Evolutionary conservation across 768 basidiomycete species (phyloP), one percentile per base, ranked within the genome.

Genomic region (Serpula lacrymans): DNA sequence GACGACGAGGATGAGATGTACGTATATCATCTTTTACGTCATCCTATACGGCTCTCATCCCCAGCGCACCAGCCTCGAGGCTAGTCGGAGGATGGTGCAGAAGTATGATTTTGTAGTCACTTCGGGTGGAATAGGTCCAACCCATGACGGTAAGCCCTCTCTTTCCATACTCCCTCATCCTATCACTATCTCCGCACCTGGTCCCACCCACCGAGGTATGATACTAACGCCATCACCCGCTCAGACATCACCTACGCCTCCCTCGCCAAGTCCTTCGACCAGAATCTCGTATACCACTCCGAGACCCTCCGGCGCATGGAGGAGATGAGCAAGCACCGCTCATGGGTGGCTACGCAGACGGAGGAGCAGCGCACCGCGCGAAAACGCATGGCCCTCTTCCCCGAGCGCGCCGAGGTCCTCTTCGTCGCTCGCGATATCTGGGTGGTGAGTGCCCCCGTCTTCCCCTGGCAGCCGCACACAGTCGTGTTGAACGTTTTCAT

Each of bases 1-100:
- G 94, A 97, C 55, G 83, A 90, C 34, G 88, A 94, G 59, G 78
- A 78, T 18, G 88, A 96, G 62, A 96, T 95, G 89, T 87, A 57
- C 47, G 81, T 58, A 22, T 28, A 42, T 40, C 31, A 31, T 18
- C 17, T 17, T n/a, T 27, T 35, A 20, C 21, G 6, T 34, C 29
- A n/a, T n/a, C n/a, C n/a, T n/a, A n/a, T n/a, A n/a, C n/a, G n/a
- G n/a, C n/a, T n/a, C n/a, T n/a, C 14, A 12, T 21, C 11, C 42
- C 45, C 25, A 51, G 31, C 21, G 22, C 37, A 18, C 18, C 55
- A 93, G 90, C 45, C 70, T 88, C 43, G 89, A 95, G 56, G 92
- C 94, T 5, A 89, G 88, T 25, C 70, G 78, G 45, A 72, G 91
- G 14, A 80, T 98, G 75, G 83, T 85, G 27, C 63, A 71, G 26